Evolutionary conservation across 1,139 yeast species (phyloP), one percentile per base, ranked within the genome.

Genomic region (Diutina scorzettiae): DNA sequence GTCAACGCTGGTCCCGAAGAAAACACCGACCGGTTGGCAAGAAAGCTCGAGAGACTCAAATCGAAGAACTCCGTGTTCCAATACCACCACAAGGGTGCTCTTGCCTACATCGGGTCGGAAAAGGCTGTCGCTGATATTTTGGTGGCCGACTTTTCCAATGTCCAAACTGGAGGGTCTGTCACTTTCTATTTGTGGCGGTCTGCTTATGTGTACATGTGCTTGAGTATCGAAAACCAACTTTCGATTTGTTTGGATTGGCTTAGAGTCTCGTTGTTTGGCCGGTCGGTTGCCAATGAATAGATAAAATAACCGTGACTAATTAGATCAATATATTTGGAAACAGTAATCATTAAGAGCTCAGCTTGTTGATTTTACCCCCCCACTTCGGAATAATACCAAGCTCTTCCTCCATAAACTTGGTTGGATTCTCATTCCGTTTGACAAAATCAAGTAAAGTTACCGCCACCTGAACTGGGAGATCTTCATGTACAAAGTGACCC

Each of bases 401-500:
- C 45, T 65, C 66, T 45, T 63, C 63, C 44, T 60, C 53, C 57
- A 59, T 59, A 37, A 62, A 66, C 40, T 55, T 59, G 23, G 69
- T 63, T 12, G 58, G 49, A 47, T 64, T 69, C 47, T 69, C 39
- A 9, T 67, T 43, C 11, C 79, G 59, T 46, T 66, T 66, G 11
- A 68, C 61, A 49, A 72, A 75, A 41, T 73, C 80, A 33, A 64
- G 41, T 5, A 75, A 49, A n/a, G 78, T 71, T 1, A 71, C 46
- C 0, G 87, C 81, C 0, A 84, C 69, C 49, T 81, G 81, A 12
- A 55, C 59, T 0, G 97, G 94, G 11, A 74, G 70, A 57, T 91
- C 99, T 56, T 91, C 98, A 42, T 91, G 98, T 17, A 91, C 65
- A 52, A 87, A 91, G 60, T 91, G 99, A 1, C 97, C 96, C 1